A percentile compares a stretch with the other conserved stretches of the same genome.
phyloP scores from a whole-genome alignment of 2,329 filamentous ascomycete species.

The Xylariomycetidae sp. region DNA sequence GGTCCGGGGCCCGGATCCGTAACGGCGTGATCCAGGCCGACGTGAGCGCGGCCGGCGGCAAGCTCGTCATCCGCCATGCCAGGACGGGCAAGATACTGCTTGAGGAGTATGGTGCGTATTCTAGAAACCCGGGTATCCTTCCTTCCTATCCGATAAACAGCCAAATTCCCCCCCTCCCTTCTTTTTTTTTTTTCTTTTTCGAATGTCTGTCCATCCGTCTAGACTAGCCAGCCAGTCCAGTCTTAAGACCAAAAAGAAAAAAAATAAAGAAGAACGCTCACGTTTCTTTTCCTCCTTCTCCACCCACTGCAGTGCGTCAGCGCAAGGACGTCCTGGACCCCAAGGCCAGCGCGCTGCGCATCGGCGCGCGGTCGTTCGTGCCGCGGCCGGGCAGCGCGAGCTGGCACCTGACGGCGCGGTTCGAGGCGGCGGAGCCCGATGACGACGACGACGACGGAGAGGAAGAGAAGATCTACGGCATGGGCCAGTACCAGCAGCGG shows the following conservation, averaged over 20 bases:
- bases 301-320: no score
- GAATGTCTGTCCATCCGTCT: no score
- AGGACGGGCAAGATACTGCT: slow-evolving; percentile 33
- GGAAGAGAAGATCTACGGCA: slow-evolving; percentile 60
- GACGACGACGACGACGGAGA: slow-evolving; percentile 30
- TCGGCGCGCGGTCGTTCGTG: slow-evolving; percentile 55
- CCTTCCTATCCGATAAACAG: no score
- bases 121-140: no score
- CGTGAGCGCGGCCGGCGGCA: slow-evolving; percentile 27
- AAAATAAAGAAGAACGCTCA: no score
- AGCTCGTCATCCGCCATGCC: slow-evolving; percentile 21
- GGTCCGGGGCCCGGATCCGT: slow-evolving; percentile 32
- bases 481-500: slow-evolving; percentile 66
- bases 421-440: slow-evolving; percentile 38
- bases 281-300: no score
- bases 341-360: slow-evolving; percentile 52
- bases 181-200: no score
- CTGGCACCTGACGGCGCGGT: slow-evolving; percentile 53
- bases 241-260: no score
- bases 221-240: no score
- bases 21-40: slow-evolving; percentile 45
- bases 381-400: slow-evolving; percentile 46
- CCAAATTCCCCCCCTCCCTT: no score
- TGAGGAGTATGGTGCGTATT: slow-evolving; percentile 54
- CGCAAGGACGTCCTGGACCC: slow-evolving; percentile 48